Base-by-base conservation (phyloP, 306 rosid species). In the Ormosia emarginata region DNA sequence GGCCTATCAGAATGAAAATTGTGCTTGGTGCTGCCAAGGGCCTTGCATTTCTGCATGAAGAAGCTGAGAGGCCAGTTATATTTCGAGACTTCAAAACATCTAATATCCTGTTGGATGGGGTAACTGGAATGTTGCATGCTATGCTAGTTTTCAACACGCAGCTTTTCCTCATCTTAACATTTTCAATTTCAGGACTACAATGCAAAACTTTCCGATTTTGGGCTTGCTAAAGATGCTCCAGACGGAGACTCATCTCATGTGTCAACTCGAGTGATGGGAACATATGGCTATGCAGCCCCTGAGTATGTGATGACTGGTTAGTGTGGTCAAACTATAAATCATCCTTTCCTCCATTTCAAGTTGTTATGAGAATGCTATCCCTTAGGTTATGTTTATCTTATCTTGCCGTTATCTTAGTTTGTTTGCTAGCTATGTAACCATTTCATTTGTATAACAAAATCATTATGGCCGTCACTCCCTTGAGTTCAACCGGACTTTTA, bases 131-230 rank as follows among this genome's bases (percentile, higher is more conserved):
- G 65, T 30, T 15, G 0, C 34, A 14, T 24, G 12, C 6, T 58
- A 56, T 55, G 8, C 13, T 64, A 56, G 32, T 32, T 75, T 70
- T 79, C 1, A 5, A 33, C 7, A 14, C 3, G 3, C 8, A 52
- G 13, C 9, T 66, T 58, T 59, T 7, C 17, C 6, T 55, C 34
- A 18, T 66, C 53, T 76, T 41, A 40, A 39, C 8, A 14, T 62
- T 52, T 78, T 72, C 41, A 46, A 56, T 83, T 79, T 40, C 81
- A 91, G 97, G 87, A 91, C 0, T 93, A 66, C 65, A 88, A 86
- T 67, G 90, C 91, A 52, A 93, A 87, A 68, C 97, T 93, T 67
- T 90, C 89, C 10, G 97, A 93, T 75, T 93, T 91, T 39, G 94
- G 96, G 3, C 87, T 93, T 0, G 94, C 92, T 0, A 88, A 67